Evolutionary conservation across 2,329 filamentous ascomycete species (phyloP), one percentile per base, ranked within the genome.

Genomic region (Fusarium sp.): DNA sequence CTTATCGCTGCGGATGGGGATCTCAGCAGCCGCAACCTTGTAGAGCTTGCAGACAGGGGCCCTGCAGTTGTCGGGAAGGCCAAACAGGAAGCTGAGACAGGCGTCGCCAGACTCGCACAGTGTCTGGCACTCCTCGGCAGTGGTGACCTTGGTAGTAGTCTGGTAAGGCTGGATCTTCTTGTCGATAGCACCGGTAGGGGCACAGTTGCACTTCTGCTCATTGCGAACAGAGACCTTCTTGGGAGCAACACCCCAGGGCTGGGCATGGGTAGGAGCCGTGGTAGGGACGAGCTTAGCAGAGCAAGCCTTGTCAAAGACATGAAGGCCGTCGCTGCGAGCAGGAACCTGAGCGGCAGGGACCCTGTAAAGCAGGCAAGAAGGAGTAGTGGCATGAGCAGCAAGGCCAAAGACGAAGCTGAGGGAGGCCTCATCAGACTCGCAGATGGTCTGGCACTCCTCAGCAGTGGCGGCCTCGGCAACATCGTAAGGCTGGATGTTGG

Each of bases 401-500:
- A 58, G 54, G 54, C 54, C 54, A 25, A 36, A 58, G 54, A 58
- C 20, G 33, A 58, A 58, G 54, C 54, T 58, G 33, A 58, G 54
- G 22, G 33, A 58, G 20, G 33, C 31, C 31, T 58, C 31, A 35
- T 58, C 54, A 25, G 54, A 35, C 54, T 58, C 54, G 54, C 54
- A 58, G 33, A 36, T 58, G n/a, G 31, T 36, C 20, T 58, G 54
- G 33, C 54, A 58, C 33, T 58, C 54, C 54, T 58, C 54, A 31
- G 54, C 54, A 4, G 54, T 58, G 10, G 54, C 54, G 33, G 31
- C 31, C 8, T 36, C 33, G n/a, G 54, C 54, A 38, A 22, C 33
- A 14, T 36, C 29, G 20, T 35, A 35, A 22, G 54, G 54, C 20
- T 36, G 54, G 20, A 58, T 36, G 20, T 36, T 35, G 13, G 54